phyloP scores from a whole-genome alignment of 768 basidiomycete genomes.

The Russula virescens region DNA sequence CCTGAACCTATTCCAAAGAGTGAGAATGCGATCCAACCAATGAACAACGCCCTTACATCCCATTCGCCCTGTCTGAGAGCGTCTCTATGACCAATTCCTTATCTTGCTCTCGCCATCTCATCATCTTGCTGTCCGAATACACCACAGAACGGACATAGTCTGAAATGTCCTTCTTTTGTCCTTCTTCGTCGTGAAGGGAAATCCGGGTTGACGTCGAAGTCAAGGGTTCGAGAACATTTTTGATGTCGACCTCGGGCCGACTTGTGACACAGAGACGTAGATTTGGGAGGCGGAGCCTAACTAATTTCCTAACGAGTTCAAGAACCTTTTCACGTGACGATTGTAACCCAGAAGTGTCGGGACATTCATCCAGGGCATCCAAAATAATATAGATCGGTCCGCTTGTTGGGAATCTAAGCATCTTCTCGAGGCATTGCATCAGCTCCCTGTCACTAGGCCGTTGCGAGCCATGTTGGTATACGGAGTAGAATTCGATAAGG shows the following conservation, averaged over 20 bases:
- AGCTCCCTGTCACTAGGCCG: neutral
- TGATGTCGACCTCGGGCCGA: neutral
- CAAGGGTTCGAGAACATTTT: neutral
- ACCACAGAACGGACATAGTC: neutral
- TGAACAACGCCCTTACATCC: neutral
- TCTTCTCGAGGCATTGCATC: neutral
- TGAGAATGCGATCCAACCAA: neutral
- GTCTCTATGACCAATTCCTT: neutral
- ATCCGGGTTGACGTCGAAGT: neutral
- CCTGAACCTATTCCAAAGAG: neutral
- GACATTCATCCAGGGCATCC: constrained; percentile 2
- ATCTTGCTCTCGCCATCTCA: neutral
- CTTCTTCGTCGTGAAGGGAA: neutral
- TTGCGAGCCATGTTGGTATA: neutral
- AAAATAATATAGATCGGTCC: neutral
- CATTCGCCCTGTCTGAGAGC: neutral
- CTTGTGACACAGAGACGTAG: neutral
- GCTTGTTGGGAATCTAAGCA: neutral
- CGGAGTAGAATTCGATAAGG: neutral
- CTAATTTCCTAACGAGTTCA: neutral
- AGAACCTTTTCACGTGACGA: neutral
- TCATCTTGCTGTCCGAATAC: constrained; percentile 1
- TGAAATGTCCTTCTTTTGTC: neutral
- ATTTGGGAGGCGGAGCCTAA: neutral
- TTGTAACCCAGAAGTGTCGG: neutral